Evolutionary conservation across 73 alveolate genomes (phyloP), one percentile per base, ranked within the genome.

Genomic region (Blepharisma stoltei): DNA sequence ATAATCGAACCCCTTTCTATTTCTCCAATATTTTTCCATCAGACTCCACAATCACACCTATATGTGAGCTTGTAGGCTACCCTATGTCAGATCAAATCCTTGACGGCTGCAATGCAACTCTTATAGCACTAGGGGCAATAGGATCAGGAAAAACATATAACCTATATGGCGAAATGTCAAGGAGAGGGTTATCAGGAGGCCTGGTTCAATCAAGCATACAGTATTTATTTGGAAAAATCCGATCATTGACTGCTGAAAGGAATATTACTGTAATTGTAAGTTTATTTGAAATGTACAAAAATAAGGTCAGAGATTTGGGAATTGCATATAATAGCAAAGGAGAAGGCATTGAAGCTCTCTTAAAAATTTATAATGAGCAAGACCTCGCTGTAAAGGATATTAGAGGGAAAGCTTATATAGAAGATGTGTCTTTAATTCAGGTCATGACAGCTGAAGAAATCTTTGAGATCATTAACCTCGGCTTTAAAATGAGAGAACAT

Each of bases 81-180:
- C 41, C 41, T 32, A 32, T 32, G 41, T 60, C 73, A 20, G 45
- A 60, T 60, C 23, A n/a, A 14, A 9, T 25, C 14, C 11, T 60
- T 8, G 14, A n/a, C 47, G 73, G 73, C 18, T 8, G n/a, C 2
- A 60, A 60, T 60, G 37, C 46, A n/a, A 9, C 73, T 14, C 48
- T 60, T 60, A 18, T 60, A 8, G 38, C 49, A 8, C 48, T 60
- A 14, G 73, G 73, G 23, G 45, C 48, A 14, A n/a, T 8, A 9
- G 37, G 11, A 14, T 60, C 73, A 60, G 73, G 73, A 25, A 60
- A 60, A 60, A 60, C 73, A 14, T 60, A 18, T 38, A 60, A n/a
- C 2, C 11, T 60, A 14, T 60, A 9, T 60, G 73, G 73, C 37
- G 73, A 60, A 8, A 9, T 9, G 46, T 14, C 38, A 8, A 38